Percentiles rank a stretch among this genome's conserved stretches.
Evolutionary conservation across 306 rosid species (phyloP).

Genomic region (Acacia melanoxylon): DNA sequence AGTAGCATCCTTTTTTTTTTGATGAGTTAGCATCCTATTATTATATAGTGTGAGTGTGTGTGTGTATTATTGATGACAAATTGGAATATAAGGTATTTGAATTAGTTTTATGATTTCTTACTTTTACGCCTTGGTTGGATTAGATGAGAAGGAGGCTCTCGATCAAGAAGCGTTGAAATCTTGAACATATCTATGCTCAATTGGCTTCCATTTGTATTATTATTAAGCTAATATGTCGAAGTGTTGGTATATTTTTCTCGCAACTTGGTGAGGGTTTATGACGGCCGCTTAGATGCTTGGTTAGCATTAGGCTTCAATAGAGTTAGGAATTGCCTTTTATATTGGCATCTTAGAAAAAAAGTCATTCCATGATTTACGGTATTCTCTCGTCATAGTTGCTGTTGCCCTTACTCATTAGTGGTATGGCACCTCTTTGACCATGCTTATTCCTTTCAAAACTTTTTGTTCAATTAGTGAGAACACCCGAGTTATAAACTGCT

Average conservation of each 20-base stretch:
- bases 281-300: slow-evolving; percentile 26
- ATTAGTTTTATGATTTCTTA: no score
- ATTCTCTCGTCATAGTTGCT: neutral
- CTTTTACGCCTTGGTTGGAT: no score
- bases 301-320: slow-evolving; percentile 36
- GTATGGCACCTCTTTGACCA: neutral
- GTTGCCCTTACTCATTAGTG: neutral
- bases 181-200: slow-evolving; percentile 21
- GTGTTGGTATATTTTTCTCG: slow-evolving; percentile 26
- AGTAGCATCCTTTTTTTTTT: neutral
- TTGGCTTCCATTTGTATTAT: slow-evolving; percentile 8
- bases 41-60: no score
- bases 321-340: neutral
- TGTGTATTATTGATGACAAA: neutral
- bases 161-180: slow-evolving; percentile 28
- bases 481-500: neutral
- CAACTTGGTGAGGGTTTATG: slow-evolving; percentile 19
- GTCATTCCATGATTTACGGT: neutral
- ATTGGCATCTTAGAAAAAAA: neutral
- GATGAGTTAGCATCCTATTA: neutral
- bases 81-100: neutral
- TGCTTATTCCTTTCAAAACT: slow-evolving; percentile 2
- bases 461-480: neutral
- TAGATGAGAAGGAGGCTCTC: slow-evolving; percentile 1
- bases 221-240: slow-evolving; percentile 18